Base-by-base conservation (phyloP, 2,329 filamentous ascomycete genomes). In the Penicillium sp. region DNA sequence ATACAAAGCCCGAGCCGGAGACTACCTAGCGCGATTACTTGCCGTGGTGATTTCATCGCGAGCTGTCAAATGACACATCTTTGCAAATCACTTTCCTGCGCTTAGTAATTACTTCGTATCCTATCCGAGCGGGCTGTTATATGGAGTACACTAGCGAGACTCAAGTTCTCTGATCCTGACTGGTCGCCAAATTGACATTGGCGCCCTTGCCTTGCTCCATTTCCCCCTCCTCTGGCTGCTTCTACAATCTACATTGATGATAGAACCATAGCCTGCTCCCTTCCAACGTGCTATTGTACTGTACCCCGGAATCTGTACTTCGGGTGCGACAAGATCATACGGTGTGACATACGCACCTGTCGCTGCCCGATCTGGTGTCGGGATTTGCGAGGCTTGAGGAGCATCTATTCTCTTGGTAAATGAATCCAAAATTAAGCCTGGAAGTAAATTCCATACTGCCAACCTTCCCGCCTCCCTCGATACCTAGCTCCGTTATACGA, bases 1-100 rank as follows among this genome's bases (percentile, higher is more conserved):
- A 54, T 48, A 51, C 59, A 59, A 58, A 63, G n/a, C 48, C 56
- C 57, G 62, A 51, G 37, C 31, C 31, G 31, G 31, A 31, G 5
- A 31, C 31, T 20, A 20, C 20, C 20, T 31, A 8, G 31, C 7
- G 31, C 31, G 25, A 42, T 35, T 57, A 20, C 10, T 39, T 51
- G 35, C 11, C 15, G 31, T 25, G 49, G 48, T 52, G 47, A 55
- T 55, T 31, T 47, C 51, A 56, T 55, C 20, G 31, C 20, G 25
- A 45, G 31, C 43, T 60, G 41, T 60, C 56, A 57, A 65, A 60
- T 66, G 64, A 66, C 58, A 57, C 58, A 56, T 54, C 12, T 20
- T 45, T 55, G 17, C 38, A 28, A 38, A 39, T 48, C 25, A 20
- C 5, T 48, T 15, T 48, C 3, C 12, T 15, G 22, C n/a, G 48